Base-by-base conservation (phyloP, 75 land plant genomes). In the Pinus taeda region DNA sequence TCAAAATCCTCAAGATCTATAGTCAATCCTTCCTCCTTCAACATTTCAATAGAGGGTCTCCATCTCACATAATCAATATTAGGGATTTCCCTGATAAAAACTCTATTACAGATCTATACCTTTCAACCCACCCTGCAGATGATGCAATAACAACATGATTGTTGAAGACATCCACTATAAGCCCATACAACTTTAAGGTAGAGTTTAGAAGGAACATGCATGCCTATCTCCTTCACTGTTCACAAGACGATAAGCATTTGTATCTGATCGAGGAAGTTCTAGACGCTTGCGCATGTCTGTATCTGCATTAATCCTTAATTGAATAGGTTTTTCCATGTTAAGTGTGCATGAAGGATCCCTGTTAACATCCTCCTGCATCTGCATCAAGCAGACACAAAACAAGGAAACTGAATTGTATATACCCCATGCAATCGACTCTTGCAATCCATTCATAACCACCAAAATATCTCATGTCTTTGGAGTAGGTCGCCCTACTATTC, bases 171-270 rank as follows among this genome's bases (percentile, higher is more conserved):
- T 96, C 99, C 58, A 94, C 90, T 66, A 88, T 90, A 60, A 96
- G 79, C n/a, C 99, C 98, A 33, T 98, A 96, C 84, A 96, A 90
- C 81, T 76, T 60, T 33, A 76, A 22, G 64, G 20, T 72, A 77
- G 26, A 65, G 36, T 45, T 45, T n/a, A 20, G 57, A 66, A 56
- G 57, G 57, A 59, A 76, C 63, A 64, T 74, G 73, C 86, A 57
- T 82, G 89, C 97, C 98, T 87, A 85, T 96, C 99, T 74, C 99
- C 99, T 92, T 96, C 97, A 85, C 99, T 96, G 74, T 96, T 96
- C 57, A 96, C 83, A 62, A 96, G 90, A 33, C 98, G 97, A 73
- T 86, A 96, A 7, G 87, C 98, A 86, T 89, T 92, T 45, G 98
- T 96, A 75, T 62, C 60, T 37, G 55, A 66, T 22, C 89, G 83